These are phyloP conservation scores for Halenospora varia DNA, from an alignment of 495 filamentous ascomycete species.

Conservation along the genomic window DNA sequence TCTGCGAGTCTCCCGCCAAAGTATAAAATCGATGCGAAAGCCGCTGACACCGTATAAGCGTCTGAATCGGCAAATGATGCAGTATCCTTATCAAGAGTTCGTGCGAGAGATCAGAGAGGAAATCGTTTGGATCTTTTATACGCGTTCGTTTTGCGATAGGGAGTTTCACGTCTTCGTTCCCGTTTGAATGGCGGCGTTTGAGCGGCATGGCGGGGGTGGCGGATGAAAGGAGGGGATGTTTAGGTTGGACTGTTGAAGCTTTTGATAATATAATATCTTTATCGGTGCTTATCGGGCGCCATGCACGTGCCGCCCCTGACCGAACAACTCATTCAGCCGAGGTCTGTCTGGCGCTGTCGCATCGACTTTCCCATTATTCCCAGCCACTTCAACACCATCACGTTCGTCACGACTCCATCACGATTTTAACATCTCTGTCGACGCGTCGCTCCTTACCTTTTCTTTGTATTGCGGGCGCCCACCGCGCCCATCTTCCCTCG, in stretches of 20 bases:
- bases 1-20: conserved; percentile 76
- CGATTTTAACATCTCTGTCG: background rate
- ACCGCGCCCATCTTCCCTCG: background rate
- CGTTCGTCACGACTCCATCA: background rate
- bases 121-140: conserved; percentile 26
- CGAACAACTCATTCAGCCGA: background rate
- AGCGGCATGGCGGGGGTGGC: conserved; percentile 7
- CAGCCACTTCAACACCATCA: no score
- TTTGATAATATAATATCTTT: background rate
- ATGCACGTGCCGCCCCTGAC: background rate
- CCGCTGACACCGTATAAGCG: conserved; percentile 69
- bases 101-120: conserved; percentile 65
- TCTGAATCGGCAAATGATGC: conserved; percentile 63
- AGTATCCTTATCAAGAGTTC: conserved; percentile 85
- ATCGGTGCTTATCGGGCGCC: background rate
- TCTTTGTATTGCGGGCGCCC: background rate
- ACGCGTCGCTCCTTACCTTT: background rate
- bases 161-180: background rate
- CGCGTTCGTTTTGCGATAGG: conserved; percentile 14
- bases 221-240: no score
- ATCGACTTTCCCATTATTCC: no score
- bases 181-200: conserved; percentile 19
- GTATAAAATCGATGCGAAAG: conserved; percentile 72
- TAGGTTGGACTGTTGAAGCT: no score
- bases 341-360: background rate